These are phyloP conservation scores for Biscogniauxia mediterranea DNA, from an alignment of 2,329 filamentous ascomycete species.

Conservation along the genomic window DNA sequence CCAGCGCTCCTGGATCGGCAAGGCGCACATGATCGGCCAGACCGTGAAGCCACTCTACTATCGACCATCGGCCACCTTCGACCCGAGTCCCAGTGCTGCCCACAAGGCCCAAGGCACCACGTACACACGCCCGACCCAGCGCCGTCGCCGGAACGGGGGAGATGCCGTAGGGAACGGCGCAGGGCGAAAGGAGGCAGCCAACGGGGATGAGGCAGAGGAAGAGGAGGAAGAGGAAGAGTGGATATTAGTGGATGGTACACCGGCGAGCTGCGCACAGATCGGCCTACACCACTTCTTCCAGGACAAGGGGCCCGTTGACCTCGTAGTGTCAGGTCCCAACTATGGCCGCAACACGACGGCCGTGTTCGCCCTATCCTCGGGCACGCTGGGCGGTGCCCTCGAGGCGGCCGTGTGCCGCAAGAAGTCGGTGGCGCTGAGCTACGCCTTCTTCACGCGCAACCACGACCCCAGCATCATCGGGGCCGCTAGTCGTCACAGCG, in stretches of 20 bases:
- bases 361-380: slow-evolving; percentile 74
- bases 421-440: slow-evolving; percentile 78
- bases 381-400: slow-evolving; percentile 73
- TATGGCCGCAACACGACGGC: slow-evolving; percentile 82
- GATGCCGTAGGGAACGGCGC: not conserved
- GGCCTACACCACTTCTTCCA: slow-evolving; percentile 78
- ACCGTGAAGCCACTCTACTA: slow-evolving; percentile 84
- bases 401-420: slow-evolving; percentile 71
- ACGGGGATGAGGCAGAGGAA: not conserved
- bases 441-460: slow-evolving; percentile 89
- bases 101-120: slow-evolving; percentile 60
- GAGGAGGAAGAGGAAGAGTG: slow-evolving; percentile 65
- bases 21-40: slow-evolving; percentile 93
- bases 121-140: slow-evolving; percentile 40
- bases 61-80: slow-evolving; percentile 48
- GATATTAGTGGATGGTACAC: slow-evolving; percentile 78
- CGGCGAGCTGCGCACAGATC: slow-evolving; percentile 79
- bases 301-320: slow-evolving; percentile 67
- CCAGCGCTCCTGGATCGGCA: slow-evolving; percentile 97
- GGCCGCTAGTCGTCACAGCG: slow-evolving; percentile 70
- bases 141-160: slow-evolving; percentile 18
- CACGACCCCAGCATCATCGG: slow-evolving; percentile 81
- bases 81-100: slow-evolving; percentile 39
- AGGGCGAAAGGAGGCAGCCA: not conserved
- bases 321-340: slow-evolving; percentile 79